phyloP scores from a whole-genome alignment of 495 filamentous ascomycete genomes.

The Peziza echinospora region DNA sequence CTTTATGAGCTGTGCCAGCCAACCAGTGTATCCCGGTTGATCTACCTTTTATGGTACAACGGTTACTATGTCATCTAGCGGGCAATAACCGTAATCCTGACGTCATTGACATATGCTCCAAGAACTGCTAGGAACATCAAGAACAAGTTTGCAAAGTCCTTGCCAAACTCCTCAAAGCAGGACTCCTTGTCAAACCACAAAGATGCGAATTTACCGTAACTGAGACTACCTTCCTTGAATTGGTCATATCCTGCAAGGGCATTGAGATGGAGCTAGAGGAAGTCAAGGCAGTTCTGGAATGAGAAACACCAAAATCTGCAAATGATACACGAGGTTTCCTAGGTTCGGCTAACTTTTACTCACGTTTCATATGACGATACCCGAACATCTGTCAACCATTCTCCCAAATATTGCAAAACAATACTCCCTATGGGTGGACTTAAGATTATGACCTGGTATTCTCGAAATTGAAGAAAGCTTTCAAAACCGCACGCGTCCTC shows the following conservation, averaged over 20 bases:
- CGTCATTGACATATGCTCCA: no score
- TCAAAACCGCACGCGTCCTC: not conserved
- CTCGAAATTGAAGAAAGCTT: no score
- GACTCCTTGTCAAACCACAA: not conserved
- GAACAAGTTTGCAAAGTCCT: no score
- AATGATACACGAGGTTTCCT: not conserved
- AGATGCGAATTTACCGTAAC: not conserved
- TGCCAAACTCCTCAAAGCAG: no score
- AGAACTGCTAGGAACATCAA: no score
- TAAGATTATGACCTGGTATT: no score
- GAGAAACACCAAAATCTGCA: not conserved
- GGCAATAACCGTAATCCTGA: no score
- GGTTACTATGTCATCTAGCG: no score
- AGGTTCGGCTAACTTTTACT: not conserved
- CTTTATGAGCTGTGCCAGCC: no score
- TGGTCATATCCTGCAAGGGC: not conserved
- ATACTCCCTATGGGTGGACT: not conserved
- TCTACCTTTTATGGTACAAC: no score
- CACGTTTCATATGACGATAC: not conserved
- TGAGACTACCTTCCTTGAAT: not conserved
- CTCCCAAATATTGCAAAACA: not conserved
- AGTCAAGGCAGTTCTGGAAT: not conserved
- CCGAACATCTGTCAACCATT: not conserved
- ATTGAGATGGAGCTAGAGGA: not conserved
- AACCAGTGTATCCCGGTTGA: no score